These are phyloP conservation scores for Penicillium cinerascens DNA, from an alignment of 495 filamentous ascomycete species.

Conservation along the genomic window DNA sequence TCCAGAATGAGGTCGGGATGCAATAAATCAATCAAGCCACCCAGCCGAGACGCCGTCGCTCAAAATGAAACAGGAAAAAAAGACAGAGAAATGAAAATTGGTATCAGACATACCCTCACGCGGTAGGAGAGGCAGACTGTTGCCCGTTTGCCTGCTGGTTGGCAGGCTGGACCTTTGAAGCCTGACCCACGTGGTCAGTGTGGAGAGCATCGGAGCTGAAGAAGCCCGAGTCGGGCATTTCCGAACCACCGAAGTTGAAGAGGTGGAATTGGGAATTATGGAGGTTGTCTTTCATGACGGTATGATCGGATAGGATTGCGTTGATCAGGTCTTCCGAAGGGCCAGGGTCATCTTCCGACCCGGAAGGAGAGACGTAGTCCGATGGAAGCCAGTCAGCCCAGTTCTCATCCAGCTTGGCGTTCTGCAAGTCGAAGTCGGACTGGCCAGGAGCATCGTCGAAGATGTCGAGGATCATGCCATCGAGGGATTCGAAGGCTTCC, in stretches of 20 bases:
- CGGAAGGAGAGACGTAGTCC: constrained; percentile 34
- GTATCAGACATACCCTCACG: constrained; percentile 6
- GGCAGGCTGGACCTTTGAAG: constrained; percentile 22
- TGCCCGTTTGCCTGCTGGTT: constrained; percentile 10
- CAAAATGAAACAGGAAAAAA: constrained; percentile 15
- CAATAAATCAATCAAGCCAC: constrained; percentile 8
- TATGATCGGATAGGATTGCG: constrained; percentile 39
- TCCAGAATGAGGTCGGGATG: constrained; percentile 3
- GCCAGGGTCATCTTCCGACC: constrained; percentile 23
- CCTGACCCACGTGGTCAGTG: constrained; percentile 19
- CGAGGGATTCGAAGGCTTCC: constrained; percentile 28
- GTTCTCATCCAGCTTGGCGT: constrained; percentile 20
- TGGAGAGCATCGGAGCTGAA: constrained; percentile 39
- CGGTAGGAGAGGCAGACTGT: constrained; percentile 17
- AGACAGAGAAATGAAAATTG: constrained; percentile 2
- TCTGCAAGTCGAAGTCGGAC: constrained; percentile 26
- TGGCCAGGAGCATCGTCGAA: constrained; percentile 29
- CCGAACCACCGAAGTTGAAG: constrained; percentile 28
- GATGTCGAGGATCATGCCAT: constrained; percentile 42
- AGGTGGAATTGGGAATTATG: constrained; percentile 26
- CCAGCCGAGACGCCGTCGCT: constrained; percentile 42
- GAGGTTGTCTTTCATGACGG: constrained; percentile 27
- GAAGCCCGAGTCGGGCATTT: constrained; percentile 38
- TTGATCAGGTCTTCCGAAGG: constrained; percentile 37
- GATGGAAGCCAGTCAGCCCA: constrained; percentile 42